Evolutionary conservation across 2,329 filamentous ascomycete genomes (phyloP), one percentile per base, ranked within the genome.

Genomic region (Neofusicoccum umdonicola): DNA sequence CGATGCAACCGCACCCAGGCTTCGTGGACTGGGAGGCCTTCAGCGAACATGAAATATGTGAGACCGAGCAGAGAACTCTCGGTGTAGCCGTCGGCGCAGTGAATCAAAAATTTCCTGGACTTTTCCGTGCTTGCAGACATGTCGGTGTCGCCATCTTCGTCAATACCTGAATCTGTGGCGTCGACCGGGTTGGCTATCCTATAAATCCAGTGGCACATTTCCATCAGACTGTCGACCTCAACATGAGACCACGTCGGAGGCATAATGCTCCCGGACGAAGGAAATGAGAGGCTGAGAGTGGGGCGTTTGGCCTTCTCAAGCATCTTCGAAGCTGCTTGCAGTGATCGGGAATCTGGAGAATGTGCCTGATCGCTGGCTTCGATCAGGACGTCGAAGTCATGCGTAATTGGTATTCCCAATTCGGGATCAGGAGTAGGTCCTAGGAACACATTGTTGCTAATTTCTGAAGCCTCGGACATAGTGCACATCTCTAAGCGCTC

Each of bases 51-150:
- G 74, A 90, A 92, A 77, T 99, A 99, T 9, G 94, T 92, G 44
- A 99, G 87, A 1, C 87, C 92, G 17, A 99, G 83, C 76, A 99
- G 84, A 1, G 93, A 93, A 1, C 91, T 94, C 77, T 99, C 95
- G 0, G 95, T 99, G 72, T 99, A 99, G 17, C 95, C 95, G 76
- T 99, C 95, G 2, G 90, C 89, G 76, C 95, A 98, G 77, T 98
- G 94, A 45, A 99, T 91, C 37, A 98, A 85, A 39, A 98, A 87
- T 73, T 88, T 93, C 60, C 67, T 87, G 82, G 63, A 87, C 82
- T 39, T 78, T 77, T 34, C 27, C 62, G 52, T 19, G 8, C 50
- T 51, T 13, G 42, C 54, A n/a, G 35, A 34, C 83, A 89, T 86
- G 51, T 80, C 78, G 62, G 84, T 83, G 68, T 89, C 87, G 44